A percentile compares a stretch with the other conserved stretches of the same genome.
Evolutionary conservation across 371 early-diverging fungal species (phyloP).

Genomic region (Saksenaea vasiformis): DNA sequence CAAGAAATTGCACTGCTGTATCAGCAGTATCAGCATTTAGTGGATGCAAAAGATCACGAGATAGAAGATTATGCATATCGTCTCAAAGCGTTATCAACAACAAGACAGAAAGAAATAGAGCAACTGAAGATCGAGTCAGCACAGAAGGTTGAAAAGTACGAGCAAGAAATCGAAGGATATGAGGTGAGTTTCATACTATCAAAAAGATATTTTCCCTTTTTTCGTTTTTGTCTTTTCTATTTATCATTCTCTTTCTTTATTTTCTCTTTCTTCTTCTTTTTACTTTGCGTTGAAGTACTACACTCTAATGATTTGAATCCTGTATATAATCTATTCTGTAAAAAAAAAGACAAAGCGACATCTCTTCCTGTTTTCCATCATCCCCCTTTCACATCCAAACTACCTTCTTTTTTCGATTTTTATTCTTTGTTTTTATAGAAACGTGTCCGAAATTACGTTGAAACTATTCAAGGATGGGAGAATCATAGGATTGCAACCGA

Average conservation of each 20-base stretch:
- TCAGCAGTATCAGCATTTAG: conserved; percentile 35
- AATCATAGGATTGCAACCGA: conserved; percentile 19
- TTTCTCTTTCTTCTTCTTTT: conserved; percentile 6
- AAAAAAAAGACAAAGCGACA: neutral
- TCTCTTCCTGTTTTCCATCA: conserved; percentile 10
- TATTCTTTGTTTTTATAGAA: conserved; percentile 21
- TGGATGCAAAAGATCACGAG: conserved; percentile 40
- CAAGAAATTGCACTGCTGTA: conserved; percentile 37
- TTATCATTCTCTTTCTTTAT: conserved; percentile 4
- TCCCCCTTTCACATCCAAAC: conserved; percentile 23
- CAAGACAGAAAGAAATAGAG: conserved; percentile 40
- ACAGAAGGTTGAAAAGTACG: conserved; percentile 22
- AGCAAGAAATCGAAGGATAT: conserved; percentile 35
- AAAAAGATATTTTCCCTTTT: conserved; percentile 8
- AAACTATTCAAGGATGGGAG: conserved; percentile 26
- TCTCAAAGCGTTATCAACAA: conserved; percentile 33
- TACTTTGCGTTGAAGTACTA: conserved; percentile 21
- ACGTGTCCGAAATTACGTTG: conserved; percentile 27
- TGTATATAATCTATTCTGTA: neutral
- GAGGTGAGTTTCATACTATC: conserved; percentile 27
- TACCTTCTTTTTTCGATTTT: conserved; percentile 11
- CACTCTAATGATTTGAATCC: conserved; percentile 33
- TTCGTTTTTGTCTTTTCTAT: conserved; percentile 7
- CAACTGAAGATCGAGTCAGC: conserved; percentile 18
- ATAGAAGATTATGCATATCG: conserved; percentile 46